Base-by-base conservation (phyloP, 2,329 filamentous ascomycete species). In the Nemania bipapillata region DNA sequence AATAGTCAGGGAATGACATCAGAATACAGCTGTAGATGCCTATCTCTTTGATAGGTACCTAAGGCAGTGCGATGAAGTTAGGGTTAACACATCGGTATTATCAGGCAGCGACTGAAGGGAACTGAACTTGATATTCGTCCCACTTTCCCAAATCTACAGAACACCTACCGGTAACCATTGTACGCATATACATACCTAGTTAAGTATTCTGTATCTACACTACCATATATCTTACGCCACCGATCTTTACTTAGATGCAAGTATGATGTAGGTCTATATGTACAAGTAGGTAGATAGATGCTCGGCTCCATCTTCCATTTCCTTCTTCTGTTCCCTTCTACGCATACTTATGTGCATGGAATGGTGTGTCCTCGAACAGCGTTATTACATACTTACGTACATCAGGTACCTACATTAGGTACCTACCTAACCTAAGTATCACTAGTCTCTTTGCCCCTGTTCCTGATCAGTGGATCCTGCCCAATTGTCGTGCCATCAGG, bases 391-490 rank as follows among this genome's bases (percentile, higher is more conserved):
- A 32, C 40, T 42, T 42, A 42, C 37, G n/a, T n/a, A n/a, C n/a
- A 42, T 42, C 37, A 17, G n/a, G n/a, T n/a, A n/a, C n/a, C n/a
- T n/a, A n/a, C n/a, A n/a, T n/a, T 42, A 6, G 15, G 20, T n/a
- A 20, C 40, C 40, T 45, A 45, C 12, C 12, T 35, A 35, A 35
- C 5, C 11, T 12, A 20, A 35, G 24, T 53, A 53, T 55, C 28
- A 63, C 50, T 63, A 37, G 52, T 57, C 28, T 20, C 30, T 37
- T 35, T 42, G 52, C 56, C 56, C 35, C 56, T 22, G 28, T 54
- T 53, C 28, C 42, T 59, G 30, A 50, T 53, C 20, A 5, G 26
- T 28, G 49, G n/a, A 42, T 63, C 67, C 54, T 66, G 63, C 55
- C 28, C 26, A 58, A 28, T 45, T 35, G 45, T 59, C 52, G 53